These are phyloP conservation scores for Kewa caespitosa DNA, from an alignment of 179 eudicot genomes.

Conservation along the genomic window DNA sequence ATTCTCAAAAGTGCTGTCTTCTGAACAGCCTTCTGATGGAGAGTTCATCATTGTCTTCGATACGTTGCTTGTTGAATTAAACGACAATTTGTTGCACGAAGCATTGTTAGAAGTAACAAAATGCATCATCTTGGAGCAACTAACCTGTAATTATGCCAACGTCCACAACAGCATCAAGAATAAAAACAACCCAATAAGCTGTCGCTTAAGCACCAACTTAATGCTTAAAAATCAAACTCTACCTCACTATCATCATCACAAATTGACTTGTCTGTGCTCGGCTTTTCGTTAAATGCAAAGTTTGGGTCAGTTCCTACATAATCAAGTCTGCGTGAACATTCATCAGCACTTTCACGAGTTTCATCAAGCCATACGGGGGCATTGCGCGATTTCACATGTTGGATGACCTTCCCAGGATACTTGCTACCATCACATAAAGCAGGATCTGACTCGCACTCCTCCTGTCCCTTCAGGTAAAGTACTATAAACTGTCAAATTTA, in stretches of 20 bases:
- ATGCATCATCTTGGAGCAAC: conserved; percentile 20
- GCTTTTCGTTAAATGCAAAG: conserved; percentile 22
- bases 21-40: conserved; percentile 21
- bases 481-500: conserved; percentile 11
- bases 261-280: conserved; percentile 20
- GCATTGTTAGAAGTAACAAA: conserved; percentile 24
- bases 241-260: conserved; percentile 38
- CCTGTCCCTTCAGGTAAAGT: conserved; percentile 38
- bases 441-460: conserved; percentile 29
- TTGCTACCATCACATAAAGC: conserved; percentile 21
- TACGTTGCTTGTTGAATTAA: conserved; percentile 28
- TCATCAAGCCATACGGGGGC: conserved; percentile 18
- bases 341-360: conserved; percentile 23
- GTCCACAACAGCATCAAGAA: conserved; percentile 2
- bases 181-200: conserved; percentile 3
- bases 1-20: conserved; percentile 13
- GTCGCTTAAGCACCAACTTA: background rate
- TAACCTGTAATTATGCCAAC: conserved; percentile 29
- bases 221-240: conserved; percentile 19
- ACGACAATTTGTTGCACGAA: conserved; percentile 18
- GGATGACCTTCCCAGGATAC: conserved; percentile 20
- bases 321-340: conserved; percentile 23
- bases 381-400: conserved; percentile 23
- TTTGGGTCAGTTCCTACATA: conserved; percentile 14
- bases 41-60: conserved; percentile 19